A percentile compares a stretch with the other conserved stretches of the same genome.
Evolutionary conservation across 2,329 filamentous ascomycete genomes (phyloP).

Genomic region (Colletotrichum tanaceti): DNA sequence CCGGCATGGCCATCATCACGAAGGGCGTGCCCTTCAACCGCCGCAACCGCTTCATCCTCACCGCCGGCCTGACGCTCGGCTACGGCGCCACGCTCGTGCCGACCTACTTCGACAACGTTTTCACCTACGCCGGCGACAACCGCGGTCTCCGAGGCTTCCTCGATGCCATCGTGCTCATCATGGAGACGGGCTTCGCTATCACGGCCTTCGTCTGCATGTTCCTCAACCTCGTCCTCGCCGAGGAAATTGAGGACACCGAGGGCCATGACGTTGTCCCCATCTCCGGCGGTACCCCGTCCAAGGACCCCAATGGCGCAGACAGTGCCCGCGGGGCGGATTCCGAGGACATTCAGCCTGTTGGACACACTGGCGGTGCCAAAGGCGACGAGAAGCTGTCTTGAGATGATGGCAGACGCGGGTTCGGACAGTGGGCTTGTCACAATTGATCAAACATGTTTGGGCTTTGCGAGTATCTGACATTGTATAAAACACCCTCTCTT

Average conservation of each 20-base stretch:
- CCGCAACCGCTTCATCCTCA: slow-evolving; percentile 84
- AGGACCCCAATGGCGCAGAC: slow-evolving; percentile 31
- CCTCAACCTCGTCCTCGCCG: slow-evolving; percentile 78
- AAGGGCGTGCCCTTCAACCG: slow-evolving; percentile 78
- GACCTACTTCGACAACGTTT: slow-evolving; percentile 76
- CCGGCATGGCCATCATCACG: slow-evolving; percentile 80
- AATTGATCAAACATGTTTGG: background rate
- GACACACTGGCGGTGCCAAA: slow-evolving; percentile 21
- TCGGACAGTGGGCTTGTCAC: too few relatives aligned
- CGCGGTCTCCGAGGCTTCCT: slow-evolving; percentile 77
- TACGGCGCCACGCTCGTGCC: slow-evolving; percentile 76
- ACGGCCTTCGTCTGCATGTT: slow-evolving; percentile 78
- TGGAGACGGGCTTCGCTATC: slow-evolving; percentile 81
- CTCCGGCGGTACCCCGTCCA: slow-evolving; percentile 6
- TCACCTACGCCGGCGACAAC: slow-evolving; percentile 78
- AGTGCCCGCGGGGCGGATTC: slow-evolving; percentile 38
- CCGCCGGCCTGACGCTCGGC: slow-evolving; percentile 78
- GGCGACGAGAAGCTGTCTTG: slow-evolving; percentile 37
- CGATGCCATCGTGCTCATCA: slow-evolving; percentile 77
- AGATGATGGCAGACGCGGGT: background rate
- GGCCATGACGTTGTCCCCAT: slow-evolving; percentile 22
- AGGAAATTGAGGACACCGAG: slow-evolving; percentile 76
- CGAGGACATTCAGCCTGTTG: slow-evolving; percentile 37
- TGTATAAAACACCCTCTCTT: background rate
- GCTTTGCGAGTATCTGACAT: background rate